These are phyloP conservation scores for Asterochloris sp. DNA, from an alignment of 139 green algal species.

Conservation along the genomic window DNA sequence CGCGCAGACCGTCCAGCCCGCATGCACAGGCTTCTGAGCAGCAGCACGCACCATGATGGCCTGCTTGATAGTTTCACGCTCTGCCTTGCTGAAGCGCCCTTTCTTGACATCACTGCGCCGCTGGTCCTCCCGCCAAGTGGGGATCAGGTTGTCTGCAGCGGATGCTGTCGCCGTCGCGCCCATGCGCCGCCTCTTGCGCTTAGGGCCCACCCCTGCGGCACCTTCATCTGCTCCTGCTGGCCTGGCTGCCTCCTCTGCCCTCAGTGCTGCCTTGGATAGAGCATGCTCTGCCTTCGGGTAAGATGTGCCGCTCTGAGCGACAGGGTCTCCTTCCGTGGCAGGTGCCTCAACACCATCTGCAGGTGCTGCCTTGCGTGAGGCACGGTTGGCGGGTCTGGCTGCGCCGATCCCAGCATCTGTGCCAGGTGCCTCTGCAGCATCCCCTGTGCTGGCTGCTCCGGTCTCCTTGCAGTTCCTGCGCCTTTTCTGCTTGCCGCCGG, in stretches of 20 bases:
- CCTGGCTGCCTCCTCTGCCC: not conserved
- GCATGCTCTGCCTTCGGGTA: not conserved
- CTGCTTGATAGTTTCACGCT: slow-evolving; percentile 42
- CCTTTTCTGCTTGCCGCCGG: not conserved
- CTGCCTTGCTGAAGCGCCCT: slow-evolving; percentile 21
- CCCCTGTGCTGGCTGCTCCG: not conserved
- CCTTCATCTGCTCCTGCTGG: slow-evolving; percentile 2
- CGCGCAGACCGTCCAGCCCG: not conserved
- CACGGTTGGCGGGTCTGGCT: not conserved
- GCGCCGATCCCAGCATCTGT: not conserved
- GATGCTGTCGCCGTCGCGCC: not conserved
- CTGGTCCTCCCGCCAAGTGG: not conserved
- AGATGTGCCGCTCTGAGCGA: not conserved
- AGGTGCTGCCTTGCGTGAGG: not conserved
- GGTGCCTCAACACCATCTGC: not conserved
- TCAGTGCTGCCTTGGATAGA: not conserved
- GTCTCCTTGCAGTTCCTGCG: not conserved
- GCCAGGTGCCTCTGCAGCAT: not conserved
- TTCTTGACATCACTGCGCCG: slow-evolving; percentile 6
- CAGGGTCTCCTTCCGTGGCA: not conserved
- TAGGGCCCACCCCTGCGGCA: not conserved
- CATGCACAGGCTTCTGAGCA: not conserved
- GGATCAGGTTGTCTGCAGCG: not conserved
- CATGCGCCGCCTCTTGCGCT: not conserved
- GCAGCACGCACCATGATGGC: slow-evolving; percentile 11